A percentile compares a stretch with the other conserved stretches of the same genome.
phyloP scores from a whole-genome alignment of 2,329 filamentous ascomycete genomes.

The Pyrenophora seminiperda region DNA sequence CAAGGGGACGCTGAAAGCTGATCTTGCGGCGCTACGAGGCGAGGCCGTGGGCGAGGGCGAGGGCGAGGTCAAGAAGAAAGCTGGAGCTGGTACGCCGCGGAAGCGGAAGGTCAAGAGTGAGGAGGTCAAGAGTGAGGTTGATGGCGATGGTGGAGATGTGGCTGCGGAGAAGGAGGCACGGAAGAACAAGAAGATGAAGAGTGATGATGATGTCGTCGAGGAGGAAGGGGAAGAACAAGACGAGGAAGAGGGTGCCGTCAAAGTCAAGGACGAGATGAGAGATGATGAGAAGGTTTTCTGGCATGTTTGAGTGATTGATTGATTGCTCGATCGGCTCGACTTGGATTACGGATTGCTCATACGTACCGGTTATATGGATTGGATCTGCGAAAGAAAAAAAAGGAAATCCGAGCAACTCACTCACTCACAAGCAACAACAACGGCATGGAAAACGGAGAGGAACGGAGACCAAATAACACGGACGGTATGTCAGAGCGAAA shows the following conservation, averaged over 20 bases:
- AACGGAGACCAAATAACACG: no score
- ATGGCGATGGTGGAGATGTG: conserved; percentile 3
- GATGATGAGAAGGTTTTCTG: background rate
- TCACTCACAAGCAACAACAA: no score
- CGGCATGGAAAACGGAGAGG: no score
- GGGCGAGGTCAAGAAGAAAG: conserved; percentile 13
- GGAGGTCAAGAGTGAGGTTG: conserved; percentile 15
- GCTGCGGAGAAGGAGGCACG: conserved; percentile 2
- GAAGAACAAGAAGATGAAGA: conserved; percentile 6
- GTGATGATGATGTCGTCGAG: background rate
- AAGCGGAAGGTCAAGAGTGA: conserved; percentile 29
- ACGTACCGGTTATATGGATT: no score
- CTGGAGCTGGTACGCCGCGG: conserved; percentile 1
- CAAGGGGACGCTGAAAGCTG: conserved; percentile 21
- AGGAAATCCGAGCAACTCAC: no score
- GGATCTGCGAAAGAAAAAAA: no score
- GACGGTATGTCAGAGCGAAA: no score
- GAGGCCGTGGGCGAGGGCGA: background rate
- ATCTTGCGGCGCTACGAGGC: conserved; percentile 22
- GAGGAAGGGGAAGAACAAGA: conserved; percentile 1
- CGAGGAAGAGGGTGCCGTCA: background rate
- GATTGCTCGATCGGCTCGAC: no score
- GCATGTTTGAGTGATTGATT: no score
- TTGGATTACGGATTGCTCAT: no score
- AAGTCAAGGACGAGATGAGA: conserved; percentile 3